Evolutionary conservation across 2,329 filamentous ascomycete genomes (phyloP).

Genomic region (Xylaria sp.): DNA sequence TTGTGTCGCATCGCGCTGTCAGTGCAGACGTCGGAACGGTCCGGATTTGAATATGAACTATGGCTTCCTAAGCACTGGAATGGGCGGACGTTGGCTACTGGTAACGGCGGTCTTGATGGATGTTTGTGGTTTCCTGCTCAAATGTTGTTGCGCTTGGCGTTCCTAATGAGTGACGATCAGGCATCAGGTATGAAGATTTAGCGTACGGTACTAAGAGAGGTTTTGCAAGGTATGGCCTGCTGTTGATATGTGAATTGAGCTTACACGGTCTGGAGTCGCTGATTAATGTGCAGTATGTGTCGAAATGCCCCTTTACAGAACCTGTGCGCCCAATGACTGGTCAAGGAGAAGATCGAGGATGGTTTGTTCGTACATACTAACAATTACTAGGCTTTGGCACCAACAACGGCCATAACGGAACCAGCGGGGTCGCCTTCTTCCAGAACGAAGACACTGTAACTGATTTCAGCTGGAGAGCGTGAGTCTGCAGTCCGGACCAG

Average conservation of each 20-base stretch:
- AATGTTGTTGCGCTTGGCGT: background rate
- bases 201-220: slow-evolving; percentile 55
- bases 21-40: slow-evolving; percentile 49
- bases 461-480: slow-evolving; percentile 51
- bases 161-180: slow-evolving; percentile 22
- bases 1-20: slow-evolving; percentile 48
- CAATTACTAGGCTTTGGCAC: slow-evolving; percentile 52
- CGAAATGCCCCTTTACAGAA: background rate
- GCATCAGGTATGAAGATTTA: slow-evolving; percentile 57
- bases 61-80: slow-evolving; percentile 60
- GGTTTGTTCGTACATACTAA: background rate
- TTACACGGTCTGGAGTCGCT: background rate
- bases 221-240: slow-evolving; percentile 50
- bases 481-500: slow-evolving; percentile 1
- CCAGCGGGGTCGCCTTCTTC: slow-evolving; percentile 48
- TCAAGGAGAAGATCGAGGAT: background rate
- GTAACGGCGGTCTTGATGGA: slow-evolving; percentile 60
- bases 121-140: slow-evolving; percentile 42
- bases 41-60: slow-evolving; percentile 57
- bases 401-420: slow-evolving; percentile 62
- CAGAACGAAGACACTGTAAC: slow-evolving; percentile 52
- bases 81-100: slow-evolving; percentile 58
- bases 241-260: background rate
- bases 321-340: background rate
- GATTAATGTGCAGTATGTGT: slow-evolving; percentile 24